phyloP scores from a whole-genome alignment of 345 rosid genomes.

The Angophora floribunda region DNA sequence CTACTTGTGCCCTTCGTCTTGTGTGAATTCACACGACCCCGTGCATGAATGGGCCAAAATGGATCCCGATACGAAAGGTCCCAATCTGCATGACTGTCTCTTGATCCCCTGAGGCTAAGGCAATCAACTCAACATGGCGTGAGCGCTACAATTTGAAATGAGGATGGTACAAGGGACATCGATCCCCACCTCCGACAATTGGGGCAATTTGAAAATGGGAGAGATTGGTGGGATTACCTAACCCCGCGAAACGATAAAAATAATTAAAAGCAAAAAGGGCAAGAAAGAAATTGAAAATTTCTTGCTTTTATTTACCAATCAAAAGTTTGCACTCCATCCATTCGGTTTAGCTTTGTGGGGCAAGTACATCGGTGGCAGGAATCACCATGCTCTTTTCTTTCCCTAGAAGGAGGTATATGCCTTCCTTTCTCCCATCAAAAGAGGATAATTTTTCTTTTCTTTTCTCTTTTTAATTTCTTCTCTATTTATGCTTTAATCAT shows the following conservation, averaged over 20 bases:
- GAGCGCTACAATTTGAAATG: background rate
- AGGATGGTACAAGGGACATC: no score
- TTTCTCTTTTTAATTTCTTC: no score
- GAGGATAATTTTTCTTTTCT: background rate
- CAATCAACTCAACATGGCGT: background rate
- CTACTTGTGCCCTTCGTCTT: background rate
- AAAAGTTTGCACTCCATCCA: background rate
- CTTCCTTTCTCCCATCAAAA: background rate
- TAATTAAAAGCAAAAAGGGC: background rate
- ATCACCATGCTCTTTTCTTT: background rate
- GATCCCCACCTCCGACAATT: no score
- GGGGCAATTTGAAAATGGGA: no score
- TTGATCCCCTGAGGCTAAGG: background rate
- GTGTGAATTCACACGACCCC: background rate
- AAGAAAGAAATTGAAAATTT: background rate
- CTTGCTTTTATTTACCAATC: background rate
- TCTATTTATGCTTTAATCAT: no score
- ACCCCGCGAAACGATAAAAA: no score
- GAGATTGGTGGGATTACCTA: background rate
- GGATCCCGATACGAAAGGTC: background rate
- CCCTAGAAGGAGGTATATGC: background rate
- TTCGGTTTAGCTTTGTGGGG: background rate
- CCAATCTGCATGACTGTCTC: background rate
- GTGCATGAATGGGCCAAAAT: background rate
- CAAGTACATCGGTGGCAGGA: background rate